Conservation (phyloP, 441 rosid species). For the Arabidopsis lyrata region DNA sequence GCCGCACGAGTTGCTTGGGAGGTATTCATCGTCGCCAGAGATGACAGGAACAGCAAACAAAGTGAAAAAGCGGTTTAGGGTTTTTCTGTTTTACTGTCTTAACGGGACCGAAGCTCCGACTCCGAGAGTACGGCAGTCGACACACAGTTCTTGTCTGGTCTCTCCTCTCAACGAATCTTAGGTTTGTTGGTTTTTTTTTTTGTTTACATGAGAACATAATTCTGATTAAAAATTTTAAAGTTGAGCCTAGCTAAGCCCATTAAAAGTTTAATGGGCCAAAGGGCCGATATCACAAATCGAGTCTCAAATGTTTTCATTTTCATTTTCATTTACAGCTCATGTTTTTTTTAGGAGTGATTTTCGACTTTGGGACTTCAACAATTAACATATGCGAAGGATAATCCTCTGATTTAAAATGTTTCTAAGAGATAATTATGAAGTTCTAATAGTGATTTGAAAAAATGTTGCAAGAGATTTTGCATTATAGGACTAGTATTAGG, state of each 20-base stretch:
- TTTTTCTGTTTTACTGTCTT: conserved; percentile 21
- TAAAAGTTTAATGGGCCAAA: neutral
- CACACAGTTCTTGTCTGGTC: conserved; percentile 28
- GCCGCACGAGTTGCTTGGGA: conserved; percentile 45
- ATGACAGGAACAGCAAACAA: neutral
- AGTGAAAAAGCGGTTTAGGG: conserved; percentile 24
- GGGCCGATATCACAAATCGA: neutral
- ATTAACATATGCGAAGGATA: neutral
- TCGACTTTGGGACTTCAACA: neutral
- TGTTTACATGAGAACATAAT: neutral
- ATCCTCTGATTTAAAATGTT: neutral
- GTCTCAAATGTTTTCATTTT: neutral
- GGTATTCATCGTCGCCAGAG: conserved; percentile 33
- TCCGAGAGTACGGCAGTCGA: conserved; percentile 37
- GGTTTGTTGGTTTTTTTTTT: conserved; percentile 25
- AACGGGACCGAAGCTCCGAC: conserved; percentile 39
- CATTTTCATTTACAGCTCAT: no score
- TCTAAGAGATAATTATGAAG: neutral
- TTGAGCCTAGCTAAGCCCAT: conserved; percentile 18
- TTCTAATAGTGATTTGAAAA: neutral
- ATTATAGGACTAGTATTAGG: no score
- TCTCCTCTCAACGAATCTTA: conserved; percentile 12
- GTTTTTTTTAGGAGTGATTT: neutral
- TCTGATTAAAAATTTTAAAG: neutral
- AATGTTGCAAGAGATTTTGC: neutral